A percentile compares a stretch with the other conserved stretches of the same genome.
Evolutionary conservation across 148 eudicot genomes (phyloP).

Genomic region (Agrostemma githago): DNA sequence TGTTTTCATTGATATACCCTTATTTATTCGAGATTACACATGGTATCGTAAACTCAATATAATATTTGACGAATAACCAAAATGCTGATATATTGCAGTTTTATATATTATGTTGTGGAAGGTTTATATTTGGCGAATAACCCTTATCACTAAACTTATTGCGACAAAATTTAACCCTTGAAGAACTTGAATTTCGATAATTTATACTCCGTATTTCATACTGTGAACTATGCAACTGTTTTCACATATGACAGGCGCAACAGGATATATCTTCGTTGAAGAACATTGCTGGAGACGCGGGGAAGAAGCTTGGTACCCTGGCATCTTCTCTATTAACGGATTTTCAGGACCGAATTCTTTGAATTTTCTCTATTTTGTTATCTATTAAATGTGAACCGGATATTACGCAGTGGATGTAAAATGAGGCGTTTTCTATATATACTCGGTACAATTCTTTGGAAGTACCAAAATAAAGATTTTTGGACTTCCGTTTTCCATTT

Average conservation of each 20-base stretch:
- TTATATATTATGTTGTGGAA: too few species aligned
- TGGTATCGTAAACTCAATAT: too few species aligned
- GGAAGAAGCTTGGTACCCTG: slow-evolving; percentile 74
- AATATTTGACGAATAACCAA: too few species aligned
- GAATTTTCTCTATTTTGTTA: slow-evolving; percentile 21
- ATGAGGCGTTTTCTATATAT: slow-evolving; percentile 19
- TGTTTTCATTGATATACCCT: too few species aligned
- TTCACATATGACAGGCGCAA: slow-evolving; percentile 57
- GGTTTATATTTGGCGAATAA: too few species aligned
- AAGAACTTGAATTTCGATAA: background rate
- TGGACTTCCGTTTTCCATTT: slow-evolving; percentile 3
- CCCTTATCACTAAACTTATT: too few species aligned
- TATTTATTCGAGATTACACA: too few species aligned
- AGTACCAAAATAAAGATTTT: slow-evolving; percentile 21
- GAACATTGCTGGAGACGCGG: slow-evolving; percentile 96
- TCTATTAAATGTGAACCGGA: slow-evolving; percentile 23
- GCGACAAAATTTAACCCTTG: too few species aligned
- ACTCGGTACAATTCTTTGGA: slow-evolving; percentile 28
- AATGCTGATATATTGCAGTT: too few species aligned
- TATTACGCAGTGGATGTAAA: slow-evolving; percentile 27
- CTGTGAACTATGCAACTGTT: background rate
- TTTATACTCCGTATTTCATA: background rate
- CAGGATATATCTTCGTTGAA: slow-evolving; percentile 90
- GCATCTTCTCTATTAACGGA: slow-evolving; percentile 66
- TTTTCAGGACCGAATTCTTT: slow-evolving; percentile 84